A percentile compares a stretch with the other conserved stretches of the same genome.
Evolutionary conservation across 2,329 filamentous ascomycete genomes (phyloP).

Genomic region (Raffaelea ambrosiae): DNA sequence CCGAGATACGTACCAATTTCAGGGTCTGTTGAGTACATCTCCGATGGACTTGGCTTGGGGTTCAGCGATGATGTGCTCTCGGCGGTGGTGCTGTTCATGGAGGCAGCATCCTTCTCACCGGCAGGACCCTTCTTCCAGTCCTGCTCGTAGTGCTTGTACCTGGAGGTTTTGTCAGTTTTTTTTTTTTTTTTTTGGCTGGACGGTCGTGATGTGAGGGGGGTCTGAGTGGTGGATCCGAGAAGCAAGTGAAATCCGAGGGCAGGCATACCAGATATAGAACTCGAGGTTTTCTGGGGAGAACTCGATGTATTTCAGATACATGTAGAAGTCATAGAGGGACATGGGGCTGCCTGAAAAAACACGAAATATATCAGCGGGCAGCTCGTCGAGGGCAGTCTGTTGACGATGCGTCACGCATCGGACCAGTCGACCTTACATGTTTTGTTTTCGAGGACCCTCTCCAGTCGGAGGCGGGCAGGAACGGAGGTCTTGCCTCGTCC

Average conservation of each 20-base stretch:
- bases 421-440: no score
- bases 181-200: no score
- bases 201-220: no score
- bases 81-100: slow-evolving; percentile 16
- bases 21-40: slow-evolving; percentile 17
- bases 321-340: slow-evolving; percentile 41
- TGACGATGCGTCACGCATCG: no score
- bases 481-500: slow-evolving; percentile 26
- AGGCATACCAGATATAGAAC: slow-evolving; percentile 38
- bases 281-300: slow-evolving; percentile 40
- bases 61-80: slow-evolving; percentile 19
- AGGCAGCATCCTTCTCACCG: slow-evolving; percentile 18
- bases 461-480: slow-evolving; percentile 30
- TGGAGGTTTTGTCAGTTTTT: no score
- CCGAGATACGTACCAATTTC: slow-evolving; percentile 22
- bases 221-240: no score
- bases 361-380: no score
- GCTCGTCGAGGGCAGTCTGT: no score
- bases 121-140: slow-evolving; percentile 12
- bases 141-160: slow-evolving; percentile 36
- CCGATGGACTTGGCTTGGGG: slow-evolving; percentile 11
- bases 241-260: background rate
- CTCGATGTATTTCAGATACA: slow-evolving; percentile 42
- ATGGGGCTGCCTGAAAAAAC: slow-evolving; percentile 34
- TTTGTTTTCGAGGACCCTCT: slow-evolving; percentile 37